These are phyloP conservation scores for Furcasterigmium furcatum DNA, from an alignment of 2,329 filamentous ascomycete species.

Conservation along the genomic window DNA sequence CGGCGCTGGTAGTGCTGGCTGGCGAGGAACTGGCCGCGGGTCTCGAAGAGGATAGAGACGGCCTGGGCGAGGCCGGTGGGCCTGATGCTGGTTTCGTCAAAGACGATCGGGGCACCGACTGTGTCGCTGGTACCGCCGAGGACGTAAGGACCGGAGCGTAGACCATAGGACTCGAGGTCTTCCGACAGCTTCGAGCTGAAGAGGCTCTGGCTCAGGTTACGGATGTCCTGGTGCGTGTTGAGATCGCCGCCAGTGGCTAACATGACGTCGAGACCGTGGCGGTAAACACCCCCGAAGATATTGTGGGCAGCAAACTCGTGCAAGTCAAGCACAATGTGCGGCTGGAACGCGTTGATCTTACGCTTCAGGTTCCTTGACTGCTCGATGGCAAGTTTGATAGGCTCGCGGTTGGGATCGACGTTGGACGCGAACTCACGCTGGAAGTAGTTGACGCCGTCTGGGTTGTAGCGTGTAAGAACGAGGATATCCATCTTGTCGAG, in stretches of 20 bases:
- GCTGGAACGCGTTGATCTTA: conserved; percentile 4
- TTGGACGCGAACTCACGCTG: conserved; percentile 7
- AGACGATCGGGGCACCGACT: neutral
- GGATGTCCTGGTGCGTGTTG: conserved; percentile 7
- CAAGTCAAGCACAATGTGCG: conserved; percentile 7
- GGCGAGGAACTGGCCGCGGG: conserved; percentile 7
- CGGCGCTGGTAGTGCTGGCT: conserved; percentile 10
- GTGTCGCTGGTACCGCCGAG: neutral
- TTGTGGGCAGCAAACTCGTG: conserved; percentile 8
- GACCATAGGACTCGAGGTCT: neutral
- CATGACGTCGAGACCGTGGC: conserved; percentile 6
- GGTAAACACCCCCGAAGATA: neutral
- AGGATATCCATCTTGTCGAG: conserved; percentile 6
- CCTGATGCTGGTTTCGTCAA: conserved; percentile 5
- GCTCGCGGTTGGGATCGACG: conserved; percentile 8
- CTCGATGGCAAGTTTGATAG: conserved; percentile 3
- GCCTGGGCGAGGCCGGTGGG: conserved; percentile 4
- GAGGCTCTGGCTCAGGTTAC: conserved; percentile 5
- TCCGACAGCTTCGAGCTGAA: conserved; percentile 5
- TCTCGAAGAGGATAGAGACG: conserved; percentile 6
- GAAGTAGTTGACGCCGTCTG: conserved; percentile 22
- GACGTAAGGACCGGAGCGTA: conserved; percentile 8
- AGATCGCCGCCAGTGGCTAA: conserved; percentile 5
- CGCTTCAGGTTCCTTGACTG: conserved; percentile 7
- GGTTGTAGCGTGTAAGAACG: conserved; percentile 13